Base-by-base conservation (phyloP, 108 stramenopile species). In the Skeletonema potamos region DNA sequence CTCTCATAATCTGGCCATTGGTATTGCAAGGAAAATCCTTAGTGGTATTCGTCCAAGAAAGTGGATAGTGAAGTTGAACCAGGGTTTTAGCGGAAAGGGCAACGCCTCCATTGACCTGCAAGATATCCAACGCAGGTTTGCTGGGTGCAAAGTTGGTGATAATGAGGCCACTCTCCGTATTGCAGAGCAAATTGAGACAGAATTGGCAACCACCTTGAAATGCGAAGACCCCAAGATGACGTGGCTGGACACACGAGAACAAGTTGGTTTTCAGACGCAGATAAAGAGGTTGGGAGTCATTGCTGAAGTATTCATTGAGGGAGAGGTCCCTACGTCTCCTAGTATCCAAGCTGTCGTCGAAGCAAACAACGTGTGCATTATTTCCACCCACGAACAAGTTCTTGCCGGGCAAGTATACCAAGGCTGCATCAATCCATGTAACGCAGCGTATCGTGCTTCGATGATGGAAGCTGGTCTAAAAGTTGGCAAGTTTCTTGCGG, bases 301-400 rank as follows among this genome's bases (percentile, higher is more conserved):
- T 30, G 76, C 76, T 43, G 76, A 77, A 65, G 63, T 37, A 58
- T 77, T 77, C 46, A 58, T 77, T 22, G 70, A 72, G 22, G 76
- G 64, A 12, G 68, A 71, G 13, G 70, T 72, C 65, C 62, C 63
- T 32, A 58, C 71, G 18, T 77, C 76, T 11, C 76, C 76, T 1
- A 71, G 70, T 58, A 36, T 77, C 18, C 76, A 77, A 39, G 69
- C 57, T 3, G 63, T 77, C 6, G 60, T 77, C n/a, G 76, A 77
- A 32, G 64, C 61, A 13, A 43, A 55, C 0, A 10, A 27, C 54
- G 70, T 77, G 4, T 46, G 44, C 1, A 41, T 77, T 8, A 44
- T 77, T 33, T 77, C 76, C 13, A 77, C 76, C 18, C 76, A 77
- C 22, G 76, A 77, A 48, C 76, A 77, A 29, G 28, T 77, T 12